A percentile compares a stretch with the other conserved stretches of the same genome.
These are phyloP conservation scores for Oryza punctata DNA, from an alignment of 176 grass and related monocot genomes.

Conservation along the genomic window DNA sequence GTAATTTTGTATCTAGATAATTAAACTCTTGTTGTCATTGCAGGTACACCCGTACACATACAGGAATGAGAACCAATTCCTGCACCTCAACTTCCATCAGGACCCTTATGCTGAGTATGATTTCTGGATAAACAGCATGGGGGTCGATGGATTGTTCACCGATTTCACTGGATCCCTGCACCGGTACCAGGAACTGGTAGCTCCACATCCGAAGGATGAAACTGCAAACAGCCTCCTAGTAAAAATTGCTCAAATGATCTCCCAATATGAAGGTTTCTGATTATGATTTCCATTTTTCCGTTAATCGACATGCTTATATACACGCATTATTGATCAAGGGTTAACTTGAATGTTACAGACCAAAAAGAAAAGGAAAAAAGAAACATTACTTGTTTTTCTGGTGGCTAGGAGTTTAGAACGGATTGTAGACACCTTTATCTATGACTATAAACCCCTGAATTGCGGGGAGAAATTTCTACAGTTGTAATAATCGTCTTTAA, in stretches of 20 bases:
- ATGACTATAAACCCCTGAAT: slow-evolving; percentile 31
- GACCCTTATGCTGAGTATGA: slow-evolving; percentile 79
- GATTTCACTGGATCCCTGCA: slow-evolving; percentile 86
- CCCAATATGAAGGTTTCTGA: slow-evolving; percentile 56
- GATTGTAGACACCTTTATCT: slow-evolving; percentile 10
- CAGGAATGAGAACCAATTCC: slow-evolving; percentile 86
- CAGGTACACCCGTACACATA: slow-evolving; percentile 95
- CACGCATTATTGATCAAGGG: neutral
- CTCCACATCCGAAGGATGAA: slow-evolving; percentile 47
- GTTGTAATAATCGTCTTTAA: neutral
- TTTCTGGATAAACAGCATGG: slow-evolving; percentile 79
- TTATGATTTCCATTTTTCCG: neutral
- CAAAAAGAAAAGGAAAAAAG: neutral
- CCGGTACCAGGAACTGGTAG: slow-evolving; percentile 64
- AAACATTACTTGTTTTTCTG: neutral
- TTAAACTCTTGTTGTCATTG: slow-evolving; percentile 26
- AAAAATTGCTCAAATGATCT: slow-evolving; percentile 77
- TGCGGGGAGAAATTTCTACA: neutral
- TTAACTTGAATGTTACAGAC: slow-evolving; percentile 8
- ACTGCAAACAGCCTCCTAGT: slow-evolving; percentile 54
- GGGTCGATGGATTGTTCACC: slow-evolving; percentile 93
- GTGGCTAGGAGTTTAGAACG: neutral
- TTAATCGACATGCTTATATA: neutral
- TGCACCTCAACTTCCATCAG: slow-evolving; percentile 88
- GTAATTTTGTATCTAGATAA: neutral